Conservation (phyloP, 768 basidiomycete genomes). For the Lentinus brumalis region DNA sequence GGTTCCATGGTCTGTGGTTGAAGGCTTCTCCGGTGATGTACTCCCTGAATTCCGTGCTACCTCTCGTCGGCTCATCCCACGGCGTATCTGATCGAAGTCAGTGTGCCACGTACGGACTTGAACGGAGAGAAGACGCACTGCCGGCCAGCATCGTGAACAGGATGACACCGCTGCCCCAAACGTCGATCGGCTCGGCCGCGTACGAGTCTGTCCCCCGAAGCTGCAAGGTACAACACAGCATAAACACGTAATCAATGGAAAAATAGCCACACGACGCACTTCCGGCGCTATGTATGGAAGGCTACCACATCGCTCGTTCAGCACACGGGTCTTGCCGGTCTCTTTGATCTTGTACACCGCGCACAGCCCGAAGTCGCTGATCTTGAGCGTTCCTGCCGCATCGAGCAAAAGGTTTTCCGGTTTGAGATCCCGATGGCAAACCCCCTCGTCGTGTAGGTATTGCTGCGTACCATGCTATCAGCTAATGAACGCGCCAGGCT, state of each 20-base stretch:
- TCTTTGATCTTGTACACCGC: slow-evolving; percentile 87
- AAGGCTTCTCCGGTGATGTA: slow-evolving; percentile 78
- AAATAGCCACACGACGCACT: slow-evolving; percentile 43
- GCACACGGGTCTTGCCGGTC: slow-evolving; percentile 68
- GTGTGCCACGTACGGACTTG: background rate
- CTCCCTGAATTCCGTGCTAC: slow-evolving; percentile 78
- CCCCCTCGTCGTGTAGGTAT: slow-evolving; percentile 86
- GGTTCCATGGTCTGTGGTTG: slow-evolving; percentile 76
- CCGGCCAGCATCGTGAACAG: slow-evolving; percentile 89
- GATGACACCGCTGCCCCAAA: slow-evolving; percentile 96
- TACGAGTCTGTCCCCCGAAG: slow-evolving; percentile 70
- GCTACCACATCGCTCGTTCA: slow-evolving; percentile 88
- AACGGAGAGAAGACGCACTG: slow-evolving; percentile 55
- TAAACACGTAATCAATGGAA: background rate
- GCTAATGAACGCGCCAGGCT: no score
- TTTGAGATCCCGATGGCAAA: slow-evolving; percentile 96
- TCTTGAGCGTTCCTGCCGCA: slow-evolving; percentile 81
- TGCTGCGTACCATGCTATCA: slow-evolving; percentile 42
- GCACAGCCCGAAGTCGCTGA: slow-evolving; percentile 94
- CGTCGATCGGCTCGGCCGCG: slow-evolving; percentile 89
- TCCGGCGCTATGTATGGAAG: slow-evolving; percentile 95
- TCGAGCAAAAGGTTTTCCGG: slow-evolving; percentile 94
- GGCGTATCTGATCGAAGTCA: slow-evolving; percentile 72
- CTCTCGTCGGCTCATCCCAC: slow-evolving; percentile 89
- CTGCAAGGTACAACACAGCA: slow-evolving; percentile 38